Conservation (phyloP, 1,139 yeast species). For the Nadsonia commutata region DNA sequence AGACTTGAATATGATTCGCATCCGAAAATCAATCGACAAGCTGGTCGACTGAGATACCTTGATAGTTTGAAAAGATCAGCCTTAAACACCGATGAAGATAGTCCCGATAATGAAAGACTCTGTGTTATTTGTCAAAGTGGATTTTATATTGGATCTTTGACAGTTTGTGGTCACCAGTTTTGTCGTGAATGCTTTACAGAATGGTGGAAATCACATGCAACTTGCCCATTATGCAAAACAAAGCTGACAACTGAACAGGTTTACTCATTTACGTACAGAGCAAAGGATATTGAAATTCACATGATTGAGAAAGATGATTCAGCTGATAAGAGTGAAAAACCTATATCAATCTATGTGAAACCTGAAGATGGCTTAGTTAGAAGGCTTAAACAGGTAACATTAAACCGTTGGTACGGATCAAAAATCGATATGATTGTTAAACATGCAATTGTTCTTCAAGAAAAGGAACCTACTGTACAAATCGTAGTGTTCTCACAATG, state of each 20-base stretch:
- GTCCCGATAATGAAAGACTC: constrained; percentile 27
- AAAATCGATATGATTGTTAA: constrained; percentile 73
- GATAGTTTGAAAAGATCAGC: constrained; percentile 28
- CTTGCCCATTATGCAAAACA: constrained; percentile 72
- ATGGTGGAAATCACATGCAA: constrained; percentile 45
- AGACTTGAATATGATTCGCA: constrained; percentile 2
- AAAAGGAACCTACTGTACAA: constrained; percentile 50
- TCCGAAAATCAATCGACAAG: constrained; percentile 12
- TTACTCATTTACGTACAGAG: constrained; percentile 39
- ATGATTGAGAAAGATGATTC: constrained; percentile 10
- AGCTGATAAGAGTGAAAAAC: constrained; percentile 9
- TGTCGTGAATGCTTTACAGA: constrained; percentile 61
- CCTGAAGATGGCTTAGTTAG: constrained; percentile 34
- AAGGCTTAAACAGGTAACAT: constrained; percentile 18
- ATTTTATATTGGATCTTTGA: constrained; percentile 60
- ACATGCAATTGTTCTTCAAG: constrained; percentile 45
- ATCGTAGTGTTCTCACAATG: constrained; percentile 82
- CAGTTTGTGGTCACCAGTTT: constrained; percentile 83
- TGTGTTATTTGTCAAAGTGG: constrained; percentile 68
- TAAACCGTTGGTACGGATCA: constrained; percentile 52
- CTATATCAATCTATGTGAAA: constrained; percentile 31
- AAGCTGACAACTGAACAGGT: constrained; percentile 31
- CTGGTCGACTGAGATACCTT: constrained; percentile 41
- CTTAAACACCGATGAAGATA: constrained; percentile 11
- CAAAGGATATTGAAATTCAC: constrained; percentile 19